Conservation (phyloP, 2,329 filamentous ascomycete species). For the Fonsecaea pugnacius region DNA sequence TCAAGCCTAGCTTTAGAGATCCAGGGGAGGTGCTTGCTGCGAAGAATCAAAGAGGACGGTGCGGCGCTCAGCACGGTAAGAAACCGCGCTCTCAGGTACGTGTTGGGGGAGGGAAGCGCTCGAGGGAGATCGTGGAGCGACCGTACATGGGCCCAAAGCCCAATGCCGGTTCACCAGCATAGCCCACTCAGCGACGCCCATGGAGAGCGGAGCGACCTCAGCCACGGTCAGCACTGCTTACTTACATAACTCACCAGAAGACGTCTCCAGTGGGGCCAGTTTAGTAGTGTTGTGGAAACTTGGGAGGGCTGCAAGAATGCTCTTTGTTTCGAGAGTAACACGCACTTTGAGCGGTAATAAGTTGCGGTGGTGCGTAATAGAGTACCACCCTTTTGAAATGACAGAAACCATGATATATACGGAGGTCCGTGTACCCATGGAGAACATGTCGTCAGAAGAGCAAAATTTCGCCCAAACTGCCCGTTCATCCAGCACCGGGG, state of each 20-base stretch:
- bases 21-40: slow-evolving; percentile 17
- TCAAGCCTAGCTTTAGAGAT: slow-evolving; percentile 19
- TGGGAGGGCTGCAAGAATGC: slow-evolving; percentile 5
- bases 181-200: slow-evolving; percentile 18
- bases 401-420: neutral
- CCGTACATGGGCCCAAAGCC: slow-evolving; percentile 12
- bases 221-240: slow-evolving; percentile 34
- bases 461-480: neutral
- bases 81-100: slow-evolving; percentile 10
- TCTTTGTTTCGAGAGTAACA: slow-evolving; percentile 9
- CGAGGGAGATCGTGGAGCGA: slow-evolving; percentile 20
- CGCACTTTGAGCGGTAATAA: neutral
- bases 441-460: slow-evolving; percentile 9
- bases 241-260: slow-evolving; percentile 28
- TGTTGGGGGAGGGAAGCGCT: slow-evolving; percentile 15
- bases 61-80: slow-evolving; percentile 7
- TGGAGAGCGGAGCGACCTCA: slow-evolving; percentile 28
- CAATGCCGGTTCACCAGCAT: slow-evolving; percentile 25
- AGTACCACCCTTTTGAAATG: slow-evolving; percentile 12
- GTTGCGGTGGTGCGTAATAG: neutral
- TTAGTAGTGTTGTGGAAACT: slow-evolving; percentile 21
- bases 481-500: neutral
- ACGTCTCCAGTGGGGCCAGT: slow-evolving; percentile 25
- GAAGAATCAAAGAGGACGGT: slow-evolving; percentile 9
- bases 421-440: slow-evolving; percentile 3